Conservation (phyloP, 441 rosid genomes). For the Gossypium davidsonii region DNA sequence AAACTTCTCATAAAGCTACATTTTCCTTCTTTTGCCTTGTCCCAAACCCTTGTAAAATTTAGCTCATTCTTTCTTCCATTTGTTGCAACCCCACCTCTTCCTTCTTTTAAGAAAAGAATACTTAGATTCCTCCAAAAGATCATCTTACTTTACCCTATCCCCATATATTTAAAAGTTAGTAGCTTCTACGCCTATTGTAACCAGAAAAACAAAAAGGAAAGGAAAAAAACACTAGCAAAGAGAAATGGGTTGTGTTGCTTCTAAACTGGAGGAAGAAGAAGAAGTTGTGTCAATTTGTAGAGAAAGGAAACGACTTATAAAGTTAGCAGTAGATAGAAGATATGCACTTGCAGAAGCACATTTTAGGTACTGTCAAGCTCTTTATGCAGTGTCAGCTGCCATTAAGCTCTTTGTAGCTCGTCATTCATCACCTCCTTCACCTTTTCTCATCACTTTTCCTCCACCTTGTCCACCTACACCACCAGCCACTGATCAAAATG, state of each 20-base stretch:
- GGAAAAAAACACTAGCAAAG: slow-evolving; percentile 7
- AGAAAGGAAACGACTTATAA: slow-evolving; percentile 67
- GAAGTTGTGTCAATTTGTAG: slow-evolving; percentile 74
- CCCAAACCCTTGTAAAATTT: slow-evolving; percentile 11
- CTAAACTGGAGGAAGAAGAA: slow-evolving; percentile 78
- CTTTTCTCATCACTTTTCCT: slow-evolving; percentile 58
- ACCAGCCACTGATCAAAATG: slow-evolving; percentile 22
- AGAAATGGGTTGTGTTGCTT: slow-evolving; percentile 89
- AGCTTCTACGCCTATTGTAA: slow-evolving; percentile 20
- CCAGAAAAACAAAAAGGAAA: slow-evolving; percentile 10
- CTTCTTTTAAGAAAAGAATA: slow-evolving; percentile 26
- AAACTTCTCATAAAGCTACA: slow-evolving; percentile 15
- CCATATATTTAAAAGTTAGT: slow-evolving; percentile 11
- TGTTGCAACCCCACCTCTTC: slow-evolving; percentile 17
- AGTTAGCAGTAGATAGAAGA: slow-evolving; percentile 72
- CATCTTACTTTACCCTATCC: slow-evolving; percentile 19
- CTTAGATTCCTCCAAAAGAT: slow-evolving; percentile 22
- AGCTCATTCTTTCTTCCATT: slow-evolving; percentile 10
- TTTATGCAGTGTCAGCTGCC: slow-evolving; percentile 77
- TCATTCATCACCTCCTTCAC: slow-evolving; percentile 58
- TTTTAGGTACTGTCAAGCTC: slow-evolving; percentile 76
- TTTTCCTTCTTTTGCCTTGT: neutral
- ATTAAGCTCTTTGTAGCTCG: slow-evolving; percentile 83
- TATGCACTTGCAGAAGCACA: slow-evolving; percentile 79
- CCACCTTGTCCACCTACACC: slow-evolving; percentile 37